Evolutionary conservation across 257 asterid species (phyloP), one percentile per base, ranked within the genome.

Genomic region (Datura wrightii): DNA sequence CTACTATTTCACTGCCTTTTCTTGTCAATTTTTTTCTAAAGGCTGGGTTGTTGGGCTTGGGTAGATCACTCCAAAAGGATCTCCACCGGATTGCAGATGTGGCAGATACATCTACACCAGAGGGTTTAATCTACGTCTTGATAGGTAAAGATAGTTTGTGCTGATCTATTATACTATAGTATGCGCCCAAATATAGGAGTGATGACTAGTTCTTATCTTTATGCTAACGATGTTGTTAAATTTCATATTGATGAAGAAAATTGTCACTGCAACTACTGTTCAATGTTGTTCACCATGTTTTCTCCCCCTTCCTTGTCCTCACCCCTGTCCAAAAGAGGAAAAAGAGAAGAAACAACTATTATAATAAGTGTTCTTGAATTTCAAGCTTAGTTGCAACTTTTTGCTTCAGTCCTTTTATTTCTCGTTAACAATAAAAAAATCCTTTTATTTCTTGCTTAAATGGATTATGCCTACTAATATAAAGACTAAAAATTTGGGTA

Each of bases 21-120:
- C n/a, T 52, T 79, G 9, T 83, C 37, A 50, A 65, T 76, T 2
- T 85, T 54, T 42, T 80, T 83, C 50, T 87, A 3, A 84, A 96
- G 99, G 99, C 94, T 87, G 99, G 98, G 3, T 89, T 96, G 63
- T 90, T 95, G 91, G 99, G 99, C 83, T 84, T 91, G 92, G 99
- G 92, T 55, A 91, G 97, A 89, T 90, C 99, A 69, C 97, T 96
- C 55, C 99, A 94, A 85, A 89, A 78, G 89, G 98, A 96, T 89
- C 97, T 96, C 74, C 94, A 94, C 87, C 90, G 94, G 83, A 95
- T 96, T 85, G 99, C 99, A 14, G 93, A 94, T 88, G 90, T 87
- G 87, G 98, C 99, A 39, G 97, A 96, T 89, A 96, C 98, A 85
- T 96, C 99, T 87, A 93, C 92, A 60, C 79, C 97, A 0, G 91